phyloP scores from a whole-genome alignment of 768 basidiomycete species.

The Grammothele lineata region DNA sequence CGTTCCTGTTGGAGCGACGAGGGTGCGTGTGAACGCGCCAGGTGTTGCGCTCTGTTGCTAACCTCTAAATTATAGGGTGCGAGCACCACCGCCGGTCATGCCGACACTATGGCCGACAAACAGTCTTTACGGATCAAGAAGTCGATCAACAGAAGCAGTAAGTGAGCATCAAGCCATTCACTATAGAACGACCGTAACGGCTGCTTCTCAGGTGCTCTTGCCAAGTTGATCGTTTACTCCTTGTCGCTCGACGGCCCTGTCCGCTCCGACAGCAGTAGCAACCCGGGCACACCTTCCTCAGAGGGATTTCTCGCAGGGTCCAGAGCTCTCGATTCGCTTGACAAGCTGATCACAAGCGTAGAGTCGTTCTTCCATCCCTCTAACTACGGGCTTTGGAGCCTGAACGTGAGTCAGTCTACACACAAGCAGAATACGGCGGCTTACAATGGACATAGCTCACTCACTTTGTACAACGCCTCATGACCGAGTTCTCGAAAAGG shows the following conservation, averaged over 20 bases:
- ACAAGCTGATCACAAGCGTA: constrained; percentile 84
- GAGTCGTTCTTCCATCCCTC: constrained; percentile 96
- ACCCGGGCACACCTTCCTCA: constrained; percentile 16
- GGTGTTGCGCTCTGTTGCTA: no score
- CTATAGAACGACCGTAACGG: no score
- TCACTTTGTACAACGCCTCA: constrained; percentile 66
- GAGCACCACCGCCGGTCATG: constrained; percentile 63
- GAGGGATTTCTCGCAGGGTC: constrained; percentile 68
- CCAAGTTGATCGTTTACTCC: constrained; percentile 84
- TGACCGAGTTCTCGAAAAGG: constrained; percentile 75
- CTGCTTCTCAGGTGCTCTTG: constrained; percentile 55
- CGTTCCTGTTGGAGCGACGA: constrained; percentile 67
- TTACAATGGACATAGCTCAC: constrained; percentile 42
- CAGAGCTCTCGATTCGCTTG: constrained; percentile 82
- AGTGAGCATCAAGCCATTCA: constrained; percentile 21
- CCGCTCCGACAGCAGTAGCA: constrained; percentile 38
- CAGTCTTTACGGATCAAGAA: constrained; percentile 67
- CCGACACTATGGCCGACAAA: constrained; percentile 57
- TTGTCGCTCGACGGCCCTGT: constrained; percentile 77
- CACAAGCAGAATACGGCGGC: not conserved
- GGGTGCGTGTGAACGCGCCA: constrained; percentile 35
- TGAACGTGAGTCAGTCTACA: constrained; percentile 37
- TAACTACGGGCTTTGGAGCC: constrained; percentile 83
- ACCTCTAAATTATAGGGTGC: constrained; percentile 49
- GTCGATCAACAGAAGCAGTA: constrained; percentile 58